These are phyloP conservation scores for Bacidia rubella DNA, from an alignment of 495 filamentous ascomycete genomes.

Conservation along the genomic window DNA sequence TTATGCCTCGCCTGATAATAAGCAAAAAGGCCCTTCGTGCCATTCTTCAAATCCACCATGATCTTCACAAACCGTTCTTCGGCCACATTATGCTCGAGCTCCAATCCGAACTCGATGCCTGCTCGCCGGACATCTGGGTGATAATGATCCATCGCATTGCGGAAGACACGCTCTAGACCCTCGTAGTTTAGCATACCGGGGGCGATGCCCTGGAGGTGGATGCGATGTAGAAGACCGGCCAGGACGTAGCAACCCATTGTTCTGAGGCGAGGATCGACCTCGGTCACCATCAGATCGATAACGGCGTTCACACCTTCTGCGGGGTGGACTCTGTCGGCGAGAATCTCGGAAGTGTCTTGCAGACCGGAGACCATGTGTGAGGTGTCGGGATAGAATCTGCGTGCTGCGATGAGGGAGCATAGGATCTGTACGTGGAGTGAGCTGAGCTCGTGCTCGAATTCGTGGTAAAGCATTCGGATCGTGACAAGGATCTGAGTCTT, in stretches of 20 bases:
- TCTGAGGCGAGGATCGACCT: constrained; percentile 19
- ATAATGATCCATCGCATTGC: constrained; percentile 42
- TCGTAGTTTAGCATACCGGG: background rate
- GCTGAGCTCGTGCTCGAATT: constrained; percentile 49
- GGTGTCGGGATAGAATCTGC: constrained; percentile 37
- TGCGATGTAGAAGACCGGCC: constrained; percentile 27
- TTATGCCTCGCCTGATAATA: constrained; percentile 60
- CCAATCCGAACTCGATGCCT: constrained; percentile 62
- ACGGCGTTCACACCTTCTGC: constrained; percentile 37
- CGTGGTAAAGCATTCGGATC: constrained; percentile 60
- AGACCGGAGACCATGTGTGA: constrained; percentile 46
- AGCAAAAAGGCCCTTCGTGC: constrained; percentile 62
- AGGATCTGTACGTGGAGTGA: constrained; percentile 52
- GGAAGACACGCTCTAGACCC: constrained; percentile 29
- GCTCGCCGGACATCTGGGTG: constrained; percentile 70
- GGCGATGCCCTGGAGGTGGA: constrained; percentile 23
- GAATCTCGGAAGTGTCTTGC: constrained; percentile 41
- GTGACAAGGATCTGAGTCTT: constrained; percentile 75
- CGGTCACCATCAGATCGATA: constrained; percentile 32
- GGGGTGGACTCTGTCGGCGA: constrained; percentile 31
- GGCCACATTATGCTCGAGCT: constrained; percentile 53
- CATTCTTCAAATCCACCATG: constrained; percentile 47
- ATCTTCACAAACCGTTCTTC: constrained; percentile 52
- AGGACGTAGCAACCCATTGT: constrained; percentile 50
- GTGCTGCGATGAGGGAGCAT: constrained; percentile 51